A percentile compares a stretch with the other conserved stretches of the same genome.
phyloP scores from a whole-genome alignment of 495 filamentous ascomycete species.

The Penicillium salamii region DNA sequence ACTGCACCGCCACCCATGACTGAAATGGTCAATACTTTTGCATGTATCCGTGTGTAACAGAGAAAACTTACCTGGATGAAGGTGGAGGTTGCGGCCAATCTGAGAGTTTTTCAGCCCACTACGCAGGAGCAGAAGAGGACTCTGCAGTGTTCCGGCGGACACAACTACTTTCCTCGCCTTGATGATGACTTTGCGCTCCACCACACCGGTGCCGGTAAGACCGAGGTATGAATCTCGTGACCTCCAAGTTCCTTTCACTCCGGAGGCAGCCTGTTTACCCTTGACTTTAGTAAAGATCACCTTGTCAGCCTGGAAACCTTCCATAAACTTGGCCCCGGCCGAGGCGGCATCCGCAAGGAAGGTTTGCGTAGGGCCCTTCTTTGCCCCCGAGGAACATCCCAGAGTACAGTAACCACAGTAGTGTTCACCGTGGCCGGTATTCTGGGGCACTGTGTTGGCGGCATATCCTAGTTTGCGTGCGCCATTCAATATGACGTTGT shows the following conservation, averaged over 20 bases:
- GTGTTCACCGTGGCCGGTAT: constrained; percentile 66
- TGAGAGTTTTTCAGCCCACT: constrained; percentile 74
- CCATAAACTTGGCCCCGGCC: constrained; percentile 73
- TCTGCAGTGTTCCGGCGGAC: constrained; percentile 68
- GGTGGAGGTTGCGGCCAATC: constrained; percentile 78
- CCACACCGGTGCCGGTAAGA: constrained; percentile 45
- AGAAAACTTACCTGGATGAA: constrained; percentile 63
- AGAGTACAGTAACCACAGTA: constrained; percentile 76
- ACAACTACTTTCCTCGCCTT: constrained; percentile 82
- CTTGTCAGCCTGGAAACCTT: constrained; percentile 68
- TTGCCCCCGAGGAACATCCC: constrained; percentile 70
- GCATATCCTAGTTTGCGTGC: constrained; percentile 71
- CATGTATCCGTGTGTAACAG: not conserved
- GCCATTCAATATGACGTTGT: constrained; percentile 69
- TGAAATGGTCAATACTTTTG: constrained; percentile 14
- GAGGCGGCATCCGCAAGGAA: constrained; percentile 76
- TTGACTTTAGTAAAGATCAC: constrained; percentile 61
- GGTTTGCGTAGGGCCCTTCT: constrained; percentile 72
- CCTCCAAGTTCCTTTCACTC: constrained; percentile 70
- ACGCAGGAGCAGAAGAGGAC: constrained; percentile 70
- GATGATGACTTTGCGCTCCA: constrained; percentile 59
- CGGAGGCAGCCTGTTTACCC: constrained; percentile 58
- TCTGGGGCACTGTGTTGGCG: constrained; percentile 72
- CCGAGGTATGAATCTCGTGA: constrained; percentile 62
- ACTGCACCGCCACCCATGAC: constrained; percentile 57